phyloP scores from a whole-genome alignment of 2,329 filamentous ascomycete species.

The Eutypella sp. region DNA sequence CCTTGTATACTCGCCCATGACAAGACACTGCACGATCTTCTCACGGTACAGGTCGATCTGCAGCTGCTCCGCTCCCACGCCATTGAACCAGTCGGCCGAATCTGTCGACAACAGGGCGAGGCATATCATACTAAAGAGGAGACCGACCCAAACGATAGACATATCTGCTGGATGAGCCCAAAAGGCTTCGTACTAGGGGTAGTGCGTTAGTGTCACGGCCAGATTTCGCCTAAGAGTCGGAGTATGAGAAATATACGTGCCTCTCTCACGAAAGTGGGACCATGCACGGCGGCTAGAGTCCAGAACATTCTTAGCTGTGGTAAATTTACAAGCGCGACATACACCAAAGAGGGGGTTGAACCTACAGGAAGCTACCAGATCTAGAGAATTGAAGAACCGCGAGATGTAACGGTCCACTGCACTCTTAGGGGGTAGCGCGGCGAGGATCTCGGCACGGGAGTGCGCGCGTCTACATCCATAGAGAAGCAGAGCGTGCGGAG shows the following conservation, averaged over 20 bases:
- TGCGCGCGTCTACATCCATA: background rate
- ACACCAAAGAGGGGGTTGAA: background rate
- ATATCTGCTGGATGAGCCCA: conserved; percentile 34
- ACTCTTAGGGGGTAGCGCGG: conserved; percentile 26
- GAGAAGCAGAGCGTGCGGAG: conserved; percentile 15
- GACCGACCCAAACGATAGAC: conserved; percentile 40
- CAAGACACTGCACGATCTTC: conserved; percentile 32
- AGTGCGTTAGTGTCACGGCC: background rate
- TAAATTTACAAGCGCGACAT: conserved; percentile 18
- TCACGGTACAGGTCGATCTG: conserved; percentile 17
- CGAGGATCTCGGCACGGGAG: conserved; percentile 26
- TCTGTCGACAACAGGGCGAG: conserved; percentile 25
- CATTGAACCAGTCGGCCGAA: conserved; percentile 6
- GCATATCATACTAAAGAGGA: conserved; percentile 41
- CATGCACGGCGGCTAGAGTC: conserved; percentile 20
- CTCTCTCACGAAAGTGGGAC: conserved; percentile 23
- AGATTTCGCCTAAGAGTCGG: background rate
- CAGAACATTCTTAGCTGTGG: conserved; percentile 1
- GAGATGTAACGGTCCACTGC: conserved; percentile 31
- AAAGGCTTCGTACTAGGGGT: conserved; percentile 36
- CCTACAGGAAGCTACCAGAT: conserved; percentile 1
- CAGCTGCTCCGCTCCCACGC: background rate
- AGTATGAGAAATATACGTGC: no score
- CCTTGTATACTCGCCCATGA: conserved; percentile 36
- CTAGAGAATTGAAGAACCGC: conserved; percentile 32